These are phyloP conservation scores for Pestalotiopsis sp. DNA, from an alignment of 2,329 filamentous ascomycete species.

Conservation along the genomic window DNA sequence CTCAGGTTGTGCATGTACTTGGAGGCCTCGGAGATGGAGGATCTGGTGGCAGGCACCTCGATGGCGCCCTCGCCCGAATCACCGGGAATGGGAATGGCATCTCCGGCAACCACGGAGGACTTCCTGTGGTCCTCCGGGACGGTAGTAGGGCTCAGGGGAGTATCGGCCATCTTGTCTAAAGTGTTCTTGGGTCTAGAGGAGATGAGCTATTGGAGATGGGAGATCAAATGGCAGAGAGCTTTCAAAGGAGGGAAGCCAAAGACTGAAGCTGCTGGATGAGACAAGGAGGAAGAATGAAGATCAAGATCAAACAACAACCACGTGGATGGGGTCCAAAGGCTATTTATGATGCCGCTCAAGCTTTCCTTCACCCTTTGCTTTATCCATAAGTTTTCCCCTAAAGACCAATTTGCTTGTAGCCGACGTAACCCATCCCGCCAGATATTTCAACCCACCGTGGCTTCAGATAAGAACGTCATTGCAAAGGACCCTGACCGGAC, in stretches of 20 bases:
- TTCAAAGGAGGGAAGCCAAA: neutral
- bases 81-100: slow-evolving; percentile 42
- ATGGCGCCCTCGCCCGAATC: slow-evolving; percentile 54
- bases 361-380: neutral
- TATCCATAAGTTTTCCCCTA: slow-evolving; percentile 4
- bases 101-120: neutral
- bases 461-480: slow-evolving; percentile 14
- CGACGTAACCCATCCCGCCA: slow-evolving; percentile 1
- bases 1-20: slow-evolving; percentile 76
- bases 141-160: slow-evolving; percentile 24
- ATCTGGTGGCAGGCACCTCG: slow-evolving; percentile 71
- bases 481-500: neutral
- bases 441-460: neutral
- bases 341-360: slow-evolving; percentile 4
- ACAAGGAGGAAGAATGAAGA: neutral
- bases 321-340: neutral
- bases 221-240: neutral
- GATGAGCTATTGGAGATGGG: slow-evolving; percentile 9
- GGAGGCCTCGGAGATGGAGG: slow-evolving; percentile 67
- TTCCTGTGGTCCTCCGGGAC: slow-evolving; percentile 20
- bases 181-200: slow-evolving; percentile 10
- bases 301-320: slow-evolving; percentile 2
- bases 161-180: slow-evolving; percentile 51
- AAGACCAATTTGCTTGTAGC: slow-evolving; percentile 5
- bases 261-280: neutral